Evolutionary conservation across 2,329 filamentous ascomycete species (phyloP).

Genomic region (Trichoderma atrobrunneum): DNA sequence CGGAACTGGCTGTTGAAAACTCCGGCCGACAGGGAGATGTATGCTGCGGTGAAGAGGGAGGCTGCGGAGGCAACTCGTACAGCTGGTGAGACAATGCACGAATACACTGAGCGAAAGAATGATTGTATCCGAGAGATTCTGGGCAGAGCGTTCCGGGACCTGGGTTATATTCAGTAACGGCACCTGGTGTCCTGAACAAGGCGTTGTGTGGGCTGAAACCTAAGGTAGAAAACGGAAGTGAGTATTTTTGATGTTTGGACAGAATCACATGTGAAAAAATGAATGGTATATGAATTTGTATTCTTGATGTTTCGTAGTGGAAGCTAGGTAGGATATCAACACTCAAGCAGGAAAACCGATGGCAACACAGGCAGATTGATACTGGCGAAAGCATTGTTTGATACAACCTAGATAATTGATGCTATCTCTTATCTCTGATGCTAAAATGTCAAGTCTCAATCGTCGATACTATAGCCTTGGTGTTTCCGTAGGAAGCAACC

Average conservation of each 20-base stretch:
- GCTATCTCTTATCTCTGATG: neutral
- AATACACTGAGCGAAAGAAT: slow-evolving; percentile 44
- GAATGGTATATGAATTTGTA: neutral
- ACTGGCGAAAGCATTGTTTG: neutral
- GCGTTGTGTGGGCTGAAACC: neutral
- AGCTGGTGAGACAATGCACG: slow-evolving; percentile 32
- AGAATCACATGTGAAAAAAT: neutral
- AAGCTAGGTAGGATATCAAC: neutral
- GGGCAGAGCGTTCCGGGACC: slow-evolving; percentile 23
- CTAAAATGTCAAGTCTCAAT: neutral
- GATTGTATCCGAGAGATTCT: slow-evolving; percentile 37
- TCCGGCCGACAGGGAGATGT: slow-evolving; percentile 38
- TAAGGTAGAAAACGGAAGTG: neutral
- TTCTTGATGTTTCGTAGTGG: neutral
- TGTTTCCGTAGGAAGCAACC: too few relatives aligned
- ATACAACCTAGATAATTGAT: neutral
- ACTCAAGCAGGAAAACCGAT: neutral
- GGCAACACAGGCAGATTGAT: neutral
- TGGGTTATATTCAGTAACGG: slow-evolving; percentile 10
- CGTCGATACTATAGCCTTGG: neutral
- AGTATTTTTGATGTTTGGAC: neutral
- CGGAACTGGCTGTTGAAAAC: slow-evolving; percentile 40
- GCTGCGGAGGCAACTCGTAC: slow-evolving; percentile 30
- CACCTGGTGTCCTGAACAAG: neutral
- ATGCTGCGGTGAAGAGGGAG: slow-evolving; percentile 39